Percentiles rank a stretch among this genome's conserved stretches.
These are phyloP conservation scores for Stereocaulon alpinum DNA, from an alignment of 495 filamentous ascomycete genomes.

Conservation along the genomic window DNA sequence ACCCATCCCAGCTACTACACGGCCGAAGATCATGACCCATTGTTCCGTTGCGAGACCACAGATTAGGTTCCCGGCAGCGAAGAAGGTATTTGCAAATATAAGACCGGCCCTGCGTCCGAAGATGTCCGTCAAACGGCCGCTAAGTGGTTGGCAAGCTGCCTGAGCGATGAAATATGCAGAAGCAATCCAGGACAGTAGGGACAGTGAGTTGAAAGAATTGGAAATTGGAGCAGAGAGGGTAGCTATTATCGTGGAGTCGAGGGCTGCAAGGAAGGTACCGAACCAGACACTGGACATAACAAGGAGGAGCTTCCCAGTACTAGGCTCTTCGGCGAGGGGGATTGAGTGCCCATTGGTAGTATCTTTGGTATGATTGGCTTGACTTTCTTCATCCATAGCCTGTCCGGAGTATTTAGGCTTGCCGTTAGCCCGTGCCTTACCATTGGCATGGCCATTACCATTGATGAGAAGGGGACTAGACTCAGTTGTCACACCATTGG, in stretches of 20 bases:
- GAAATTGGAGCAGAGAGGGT: conserved; percentile 81
- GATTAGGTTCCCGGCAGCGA: conserved; percentile 71
- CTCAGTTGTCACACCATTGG: conserved; percentile 3
- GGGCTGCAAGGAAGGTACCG: conserved; percentile 73
- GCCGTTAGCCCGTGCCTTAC: no score
- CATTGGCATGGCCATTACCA: background rate
- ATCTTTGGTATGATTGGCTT: conserved; percentile 4
- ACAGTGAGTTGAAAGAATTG: conserved; percentile 70
- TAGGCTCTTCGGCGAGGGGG: conserved; percentile 31
- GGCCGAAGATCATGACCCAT: conserved; percentile 64
- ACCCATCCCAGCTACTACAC: conserved; percentile 75
- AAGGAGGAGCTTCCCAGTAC: conserved; percentile 34
- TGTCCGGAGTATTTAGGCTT: no score
- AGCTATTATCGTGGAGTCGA: conserved; percentile 74
- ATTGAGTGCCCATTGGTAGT: conserved; percentile 20
- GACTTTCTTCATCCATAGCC: background rate
- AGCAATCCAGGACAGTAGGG: conserved; percentile 83
- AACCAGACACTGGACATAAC: conserved; percentile 50
- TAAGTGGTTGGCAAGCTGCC: conserved; percentile 76
- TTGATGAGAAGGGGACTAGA: conserved; percentile 17
- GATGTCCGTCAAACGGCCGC: conserved; percentile 80
- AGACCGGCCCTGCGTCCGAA: conserved; percentile 70
- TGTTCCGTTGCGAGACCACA: conserved; percentile 69
- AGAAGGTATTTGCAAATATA: conserved; percentile 69
- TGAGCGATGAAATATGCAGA: conserved; percentile 85